Percentiles rank a stretch among this genome's conserved stretches.
phyloP scores from a whole-genome alignment of 2,329 filamentous ascomycete species.

The Talaromyces amestolkiae region DNA sequence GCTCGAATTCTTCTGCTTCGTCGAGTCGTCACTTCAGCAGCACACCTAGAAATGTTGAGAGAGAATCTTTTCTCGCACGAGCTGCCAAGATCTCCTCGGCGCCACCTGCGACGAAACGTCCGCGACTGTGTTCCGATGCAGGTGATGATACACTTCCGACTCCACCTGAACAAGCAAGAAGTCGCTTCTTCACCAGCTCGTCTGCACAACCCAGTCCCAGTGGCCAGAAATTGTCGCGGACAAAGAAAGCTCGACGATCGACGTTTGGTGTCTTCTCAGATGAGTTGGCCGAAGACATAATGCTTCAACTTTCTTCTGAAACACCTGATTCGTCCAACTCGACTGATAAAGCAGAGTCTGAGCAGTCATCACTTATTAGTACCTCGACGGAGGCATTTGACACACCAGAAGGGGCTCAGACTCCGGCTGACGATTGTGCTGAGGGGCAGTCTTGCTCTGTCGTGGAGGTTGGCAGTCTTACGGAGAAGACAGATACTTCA shows the following conservation, averaged over 20 bases:
- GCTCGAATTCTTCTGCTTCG: constrained; percentile 34
- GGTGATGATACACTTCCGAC: constrained; percentile 35
- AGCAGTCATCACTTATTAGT: neutral
- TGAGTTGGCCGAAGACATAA: constrained; percentile 51
- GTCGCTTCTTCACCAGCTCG: constrained; percentile 48
- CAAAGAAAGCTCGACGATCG: constrained; percentile 44
- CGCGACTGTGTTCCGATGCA: constrained; percentile 52
- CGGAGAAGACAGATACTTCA: neutral
- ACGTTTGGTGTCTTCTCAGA: constrained; percentile 54
- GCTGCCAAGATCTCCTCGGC: constrained; percentile 38
- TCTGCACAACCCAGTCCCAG: constrained; percentile 40
- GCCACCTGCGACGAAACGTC: constrained; percentile 50
- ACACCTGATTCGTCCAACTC: constrained; percentile 19
- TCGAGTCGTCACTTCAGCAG: constrained; percentile 38
- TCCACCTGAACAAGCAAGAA: constrained; percentile 37
- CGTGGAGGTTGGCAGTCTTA: neutral
- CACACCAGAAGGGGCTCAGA: constrained; percentile 4
- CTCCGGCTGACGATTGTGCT: neutral
- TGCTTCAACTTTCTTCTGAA: constrained; percentile 45
- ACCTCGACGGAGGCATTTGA: constrained; percentile 1
- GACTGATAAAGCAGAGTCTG: constrained; percentile 6
- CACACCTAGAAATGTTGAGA: constrained; percentile 41
- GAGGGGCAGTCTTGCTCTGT: neutral
- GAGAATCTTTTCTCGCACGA: constrained; percentile 40
- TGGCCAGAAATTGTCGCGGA: constrained; percentile 34